These are phyloP conservation scores for Mesembryanthemum crystallinum DNA, from an alignment of 148 eudicot species.

Conservation along the genomic window DNA sequence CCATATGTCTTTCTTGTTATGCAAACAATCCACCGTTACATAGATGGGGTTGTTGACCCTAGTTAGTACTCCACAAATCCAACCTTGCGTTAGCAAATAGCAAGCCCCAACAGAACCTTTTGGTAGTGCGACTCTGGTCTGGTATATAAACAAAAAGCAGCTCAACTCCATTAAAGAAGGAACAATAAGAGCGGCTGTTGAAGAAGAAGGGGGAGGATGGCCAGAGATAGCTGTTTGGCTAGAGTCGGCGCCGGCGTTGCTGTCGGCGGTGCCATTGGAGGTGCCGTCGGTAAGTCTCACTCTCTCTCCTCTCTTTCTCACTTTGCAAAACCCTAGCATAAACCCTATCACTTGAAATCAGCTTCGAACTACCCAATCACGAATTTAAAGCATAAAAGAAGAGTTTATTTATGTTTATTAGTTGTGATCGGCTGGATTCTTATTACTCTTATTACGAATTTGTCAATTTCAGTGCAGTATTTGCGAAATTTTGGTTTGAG, in stretches of 20 bases:
- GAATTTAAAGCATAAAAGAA: not conserved
- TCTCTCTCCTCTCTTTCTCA: slow-evolving; percentile 15
- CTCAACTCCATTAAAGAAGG: no score
- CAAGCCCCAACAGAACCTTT: no score
- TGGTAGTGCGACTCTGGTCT: not conserved
- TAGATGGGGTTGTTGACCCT: no score
- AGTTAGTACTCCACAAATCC: no score
- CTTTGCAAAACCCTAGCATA: slow-evolving; percentile 23
- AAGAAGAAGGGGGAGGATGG: slow-evolving; percentile 34
- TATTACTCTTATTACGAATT: not conserved
- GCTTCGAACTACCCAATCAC: not conserved
- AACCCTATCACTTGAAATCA: not conserved
- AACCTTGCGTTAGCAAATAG: no score
- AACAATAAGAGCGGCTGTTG: no score
- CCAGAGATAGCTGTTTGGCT: slow-evolving; percentile 75
- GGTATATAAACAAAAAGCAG: no score
- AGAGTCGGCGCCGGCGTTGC: slow-evolving; percentile 78
- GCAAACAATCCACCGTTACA: no score
- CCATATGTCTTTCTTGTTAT: no score
- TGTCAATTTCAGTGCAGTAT: not conserved
- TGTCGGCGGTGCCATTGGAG: slow-evolving; percentile 86
- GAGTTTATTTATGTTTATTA: not conserved
- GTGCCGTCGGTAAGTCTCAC: slow-evolving; percentile 64
- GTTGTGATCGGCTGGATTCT: not conserved
- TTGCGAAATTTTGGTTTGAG: no score